A percentile compares a stretch with the other conserved stretches of the same genome.
phyloP scores from a whole-genome alignment of 2,329 filamentous ascomycete genomes.

The Cladosporium sp. region DNA sequence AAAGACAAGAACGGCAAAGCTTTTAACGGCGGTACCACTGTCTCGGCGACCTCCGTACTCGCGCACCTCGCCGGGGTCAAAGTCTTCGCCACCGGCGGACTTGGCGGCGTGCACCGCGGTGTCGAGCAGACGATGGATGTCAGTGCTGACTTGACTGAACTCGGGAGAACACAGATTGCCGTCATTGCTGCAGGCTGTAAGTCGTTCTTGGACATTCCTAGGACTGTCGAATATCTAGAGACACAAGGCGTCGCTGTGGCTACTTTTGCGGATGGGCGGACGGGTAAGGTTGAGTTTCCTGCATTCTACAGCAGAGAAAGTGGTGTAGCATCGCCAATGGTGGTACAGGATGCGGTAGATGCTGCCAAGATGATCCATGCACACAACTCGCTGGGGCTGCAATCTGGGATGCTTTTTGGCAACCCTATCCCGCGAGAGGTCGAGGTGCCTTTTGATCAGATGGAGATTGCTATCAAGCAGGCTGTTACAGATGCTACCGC shows the following conservation, averaged over 20 bases:
- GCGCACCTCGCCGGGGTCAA: slow-evolving; percentile 81
- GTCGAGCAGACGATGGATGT: slow-evolving; percentile 85
- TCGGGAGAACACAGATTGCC: slow-evolving; percentile 80
- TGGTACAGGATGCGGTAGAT: slow-evolving; percentile 68
- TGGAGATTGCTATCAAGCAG: slow-evolving; percentile 61
- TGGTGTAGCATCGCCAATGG: slow-evolving; percentile 69
- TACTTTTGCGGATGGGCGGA: slow-evolving; percentile 80
- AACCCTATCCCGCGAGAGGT: slow-evolving; percentile 73
- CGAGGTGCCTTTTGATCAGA: slow-evolving; percentile 64
- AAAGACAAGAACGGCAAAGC: slow-evolving; percentile 60
- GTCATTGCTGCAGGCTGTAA: slow-evolving; percentile 91
- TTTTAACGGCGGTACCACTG: slow-evolving; percentile 84
- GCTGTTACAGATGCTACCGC: slow-evolving; percentile 60
- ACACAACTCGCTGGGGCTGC: slow-evolving; percentile 64
- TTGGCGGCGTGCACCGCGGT: slow-evolving; percentile 89
- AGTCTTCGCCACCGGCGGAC: slow-evolving; percentile 88
- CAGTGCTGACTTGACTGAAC: slow-evolving; percentile 89
- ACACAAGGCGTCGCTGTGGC: slow-evolving; percentile 72
- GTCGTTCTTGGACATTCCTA: slow-evolving; percentile 86
- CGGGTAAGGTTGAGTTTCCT: slow-evolving; percentile 72
- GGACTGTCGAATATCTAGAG: slow-evolving; percentile 76
- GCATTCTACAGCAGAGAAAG: slow-evolving; percentile 91
- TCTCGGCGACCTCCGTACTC: slow-evolving; percentile 87
- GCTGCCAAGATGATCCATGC: slow-evolving; percentile 85
- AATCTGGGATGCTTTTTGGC: slow-evolving; percentile 78